Evolutionary conservation across 371 early-diverging fungal species (phyloP).

Genomic region (Mucor piriformis): DNA sequence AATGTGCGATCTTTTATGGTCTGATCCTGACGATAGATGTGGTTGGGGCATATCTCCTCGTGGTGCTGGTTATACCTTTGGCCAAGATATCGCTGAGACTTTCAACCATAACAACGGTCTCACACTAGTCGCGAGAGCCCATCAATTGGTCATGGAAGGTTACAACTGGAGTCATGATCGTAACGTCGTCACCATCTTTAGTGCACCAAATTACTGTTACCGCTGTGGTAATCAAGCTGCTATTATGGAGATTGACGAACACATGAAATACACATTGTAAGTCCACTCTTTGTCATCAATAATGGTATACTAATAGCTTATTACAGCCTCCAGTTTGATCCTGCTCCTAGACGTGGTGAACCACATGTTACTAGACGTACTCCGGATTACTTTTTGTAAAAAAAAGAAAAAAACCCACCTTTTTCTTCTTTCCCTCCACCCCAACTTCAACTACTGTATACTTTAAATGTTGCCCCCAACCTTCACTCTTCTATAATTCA

Average conservation of each 20-base stretch:
- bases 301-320: background rate
- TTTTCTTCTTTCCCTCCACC: background rate
- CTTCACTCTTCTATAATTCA: background rate
- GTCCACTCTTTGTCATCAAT: constrained; percentile 34
- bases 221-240: constrained; percentile 99
- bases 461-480: background rate
- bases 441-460: background rate
- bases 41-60: constrained; percentile 98
- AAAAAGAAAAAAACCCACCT: background rate
- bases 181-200: constrained; percentile 99
- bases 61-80: constrained; percentile 99
- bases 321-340: constrained; percentile 95
- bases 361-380: constrained; percentile 98
- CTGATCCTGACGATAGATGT: constrained; percentile 98
- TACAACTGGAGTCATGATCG: constrained; percentile 98
- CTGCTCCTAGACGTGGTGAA: constrained; percentile 97
- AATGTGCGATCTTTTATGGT: constrained; percentile 98
- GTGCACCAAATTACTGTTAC: constrained; percentile 99
- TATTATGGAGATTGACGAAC: constrained; percentile 95
- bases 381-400: constrained; percentile 98
- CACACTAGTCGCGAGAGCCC: constrained; percentile 93
- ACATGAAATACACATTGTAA: constrained; percentile 90
- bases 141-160: constrained; percentile 93
- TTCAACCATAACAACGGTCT: constrained; percentile 97
- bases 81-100: constrained; percentile 94